Evolutionary conservation across 768 basidiomycete species (phyloP).

Genomic region (Amanita brunnescens): DNA sequence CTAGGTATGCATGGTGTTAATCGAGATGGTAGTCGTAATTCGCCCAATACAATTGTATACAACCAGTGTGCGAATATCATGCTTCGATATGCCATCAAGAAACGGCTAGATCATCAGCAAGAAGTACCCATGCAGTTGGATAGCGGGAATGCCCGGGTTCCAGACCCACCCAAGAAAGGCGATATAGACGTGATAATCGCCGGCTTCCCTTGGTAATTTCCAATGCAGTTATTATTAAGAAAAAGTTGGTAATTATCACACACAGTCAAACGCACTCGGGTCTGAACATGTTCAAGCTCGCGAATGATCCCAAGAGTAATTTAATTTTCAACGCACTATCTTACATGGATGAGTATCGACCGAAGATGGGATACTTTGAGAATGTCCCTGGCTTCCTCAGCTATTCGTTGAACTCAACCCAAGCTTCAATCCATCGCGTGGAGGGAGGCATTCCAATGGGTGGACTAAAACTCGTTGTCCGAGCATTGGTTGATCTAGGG

Average conservation of each 20-base stretch:
- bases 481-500: slow-evolving; percentile 60
- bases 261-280: slow-evolving; percentile 64
- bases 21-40: slow-evolving; percentile 37
- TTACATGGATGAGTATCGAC: slow-evolving; percentile 37
- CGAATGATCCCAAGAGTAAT: slow-evolving; percentile 60
- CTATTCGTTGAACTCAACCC: slow-evolving; percentile 32
- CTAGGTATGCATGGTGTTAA: not conserved
- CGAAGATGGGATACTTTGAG: slow-evolving; percentile 37
- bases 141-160: slow-evolving; percentile 28
- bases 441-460: slow-evolving; percentile 66
- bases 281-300: slow-evolving; percentile 63
- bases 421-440: slow-evolving; percentile 34
- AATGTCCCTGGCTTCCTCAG: slow-evolving; percentile 46
- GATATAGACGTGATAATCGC: slow-evolving; percentile 55
- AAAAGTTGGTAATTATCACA: not conserved
- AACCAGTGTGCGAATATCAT: slow-evolving; percentile 68
- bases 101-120: slow-evolving; percentile 30
- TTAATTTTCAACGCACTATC: slow-evolving; percentile 55
- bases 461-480: slow-evolving; percentile 57
- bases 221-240: not conserved
- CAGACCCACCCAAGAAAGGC: slow-evolving; percentile 38
- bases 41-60: slow-evolving; percentile 42
- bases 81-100: slow-evolving; percentile 49
- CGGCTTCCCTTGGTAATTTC: slow-evolving; percentile 67
- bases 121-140: slow-evolving; percentile 32